phyloP scores from a whole-genome alignment of 352 stramenopile species.

The Hyaloperonospora brassicae region DNA sequence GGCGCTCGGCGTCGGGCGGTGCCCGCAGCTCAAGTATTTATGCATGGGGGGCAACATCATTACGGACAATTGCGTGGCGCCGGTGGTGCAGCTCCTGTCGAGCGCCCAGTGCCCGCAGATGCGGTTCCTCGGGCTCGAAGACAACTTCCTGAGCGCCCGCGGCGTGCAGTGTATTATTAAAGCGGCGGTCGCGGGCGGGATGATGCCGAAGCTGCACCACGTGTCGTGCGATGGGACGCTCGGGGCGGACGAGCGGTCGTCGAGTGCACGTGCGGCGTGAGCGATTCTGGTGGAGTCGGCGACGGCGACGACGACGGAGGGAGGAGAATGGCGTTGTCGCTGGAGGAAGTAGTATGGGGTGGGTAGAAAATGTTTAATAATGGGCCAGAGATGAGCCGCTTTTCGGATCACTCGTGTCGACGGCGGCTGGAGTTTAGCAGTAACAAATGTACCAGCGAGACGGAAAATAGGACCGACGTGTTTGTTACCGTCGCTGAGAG shows the following conservation, averaged over 20 bases:
- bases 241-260: slow-evolving; percentile 3
- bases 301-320: no score
- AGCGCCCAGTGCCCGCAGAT: slow-evolving; percentile 60
- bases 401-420: no score
- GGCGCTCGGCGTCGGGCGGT: slow-evolving; percentile 39
- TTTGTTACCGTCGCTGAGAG: no score
- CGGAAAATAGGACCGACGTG: no score
- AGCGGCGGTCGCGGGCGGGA: slow-evolving; percentile 56
- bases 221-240: slow-evolving; percentile 46
- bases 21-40: slow-evolving; percentile 65
- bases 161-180: slow-evolving; percentile 74
- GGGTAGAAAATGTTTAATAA: no score
- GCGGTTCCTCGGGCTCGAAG: slow-evolving; percentile 70
- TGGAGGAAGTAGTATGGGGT: no score
- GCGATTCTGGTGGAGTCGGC: not conserved
- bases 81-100: slow-evolving; percentile 53
- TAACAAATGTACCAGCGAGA: no score
- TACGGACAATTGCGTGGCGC: slow-evolving; percentile 70
- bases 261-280: slow-evolving; percentile 19
- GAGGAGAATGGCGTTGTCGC: no score
- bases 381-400: no score
- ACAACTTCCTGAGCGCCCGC: slow-evolving; percentile 73
- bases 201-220: slow-evolving; percentile 82
- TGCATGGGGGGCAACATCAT: slow-evolving; percentile 84
- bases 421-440: no score